These are phyloP conservation scores for Monosporascus sp. DNA, from an alignment of 2,329 filamentous ascomycete species.

Conservation along the genomic window DNA sequence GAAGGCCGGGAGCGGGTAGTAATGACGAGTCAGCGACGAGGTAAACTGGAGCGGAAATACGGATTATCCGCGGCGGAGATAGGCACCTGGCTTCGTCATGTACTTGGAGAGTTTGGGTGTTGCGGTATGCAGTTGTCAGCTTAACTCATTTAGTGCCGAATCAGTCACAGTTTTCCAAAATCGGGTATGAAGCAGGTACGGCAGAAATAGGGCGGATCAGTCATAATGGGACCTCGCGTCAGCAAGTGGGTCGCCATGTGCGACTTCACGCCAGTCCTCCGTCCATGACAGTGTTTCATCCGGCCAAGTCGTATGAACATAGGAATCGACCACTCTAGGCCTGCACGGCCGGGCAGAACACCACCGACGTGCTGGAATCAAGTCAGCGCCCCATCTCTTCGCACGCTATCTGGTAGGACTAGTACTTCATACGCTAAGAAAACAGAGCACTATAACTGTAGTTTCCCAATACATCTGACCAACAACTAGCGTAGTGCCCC, in stretches of 20 bases:
- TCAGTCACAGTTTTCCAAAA: neutral
- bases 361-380: neutral
- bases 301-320: neutral
- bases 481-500: neutral
- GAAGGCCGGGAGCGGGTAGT: neutral
- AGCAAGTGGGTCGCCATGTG: neutral
- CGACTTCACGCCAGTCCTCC: neutral
- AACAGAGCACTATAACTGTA: neutral
- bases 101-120: neutral
- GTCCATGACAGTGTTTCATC: neutral
- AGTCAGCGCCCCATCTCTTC: neutral
- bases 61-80: neutral
- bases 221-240: neutral
- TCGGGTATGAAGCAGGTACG: neutral
- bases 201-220: neutral
- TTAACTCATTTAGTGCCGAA: neutral
- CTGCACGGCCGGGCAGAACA: neutral
- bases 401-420: neutral
- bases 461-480: neutral
- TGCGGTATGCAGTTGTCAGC: neutral
- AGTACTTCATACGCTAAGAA: no score
- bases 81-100: neutral
- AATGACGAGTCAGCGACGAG: neutral
- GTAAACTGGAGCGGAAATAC: neutral
- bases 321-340: neutral